A percentile compares a stretch with the other conserved stretches of the same genome.
These are phyloP conservation scores for Marchantia paleacea DNA, from an alignment of 225 moss, liverwort and hornwort species.

Conservation along the genomic window DNA sequence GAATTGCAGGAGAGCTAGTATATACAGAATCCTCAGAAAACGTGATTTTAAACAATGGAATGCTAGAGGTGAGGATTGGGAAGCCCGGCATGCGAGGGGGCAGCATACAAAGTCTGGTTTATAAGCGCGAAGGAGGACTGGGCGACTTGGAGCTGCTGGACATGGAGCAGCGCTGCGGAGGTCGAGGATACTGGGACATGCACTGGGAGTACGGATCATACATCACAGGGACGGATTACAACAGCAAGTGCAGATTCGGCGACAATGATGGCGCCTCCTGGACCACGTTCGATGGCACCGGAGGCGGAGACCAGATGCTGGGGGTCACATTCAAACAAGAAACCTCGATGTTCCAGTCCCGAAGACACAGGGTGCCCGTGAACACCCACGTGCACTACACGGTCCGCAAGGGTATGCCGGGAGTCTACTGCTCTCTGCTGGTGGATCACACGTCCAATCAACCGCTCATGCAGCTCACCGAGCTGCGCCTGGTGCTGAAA, in stretches of 20 bases:
- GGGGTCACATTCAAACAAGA: conserved; percentile 36
- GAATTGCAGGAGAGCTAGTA: background rate
- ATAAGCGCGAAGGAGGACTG: conserved; percentile 7
- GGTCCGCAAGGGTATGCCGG: conserved; percentile 19
- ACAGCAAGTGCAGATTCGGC: conserved; percentile 39
- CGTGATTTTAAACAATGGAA: conserved; percentile 27
- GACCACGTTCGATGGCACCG: conserved; percentile 11
- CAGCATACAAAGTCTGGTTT: conserved; percentile 29
- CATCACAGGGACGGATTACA: background rate
- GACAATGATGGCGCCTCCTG: conserved; percentile 22
- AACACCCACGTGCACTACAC: conserved; percentile 34
- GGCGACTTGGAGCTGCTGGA: conserved; percentile 33
- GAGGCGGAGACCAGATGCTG: conserved; percentile 27
- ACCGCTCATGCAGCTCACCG: conserved; percentile 29
- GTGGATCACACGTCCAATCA: conserved; percentile 29
- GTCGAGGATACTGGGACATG: conserved; percentile 44
- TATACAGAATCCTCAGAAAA: conserved; percentile 23
- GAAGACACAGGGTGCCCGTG: conserved; percentile 18
- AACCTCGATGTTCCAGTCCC: background rate
- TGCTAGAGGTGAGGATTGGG: conserved; percentile 20
- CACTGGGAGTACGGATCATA: conserved; percentile 34
- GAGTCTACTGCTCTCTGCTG: conserved; percentile 34
- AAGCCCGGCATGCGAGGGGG: conserved; percentile 24
- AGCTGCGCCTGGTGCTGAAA: conserved; percentile 40
- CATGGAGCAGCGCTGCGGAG: conserved; percentile 19